Percentiles rank a stretch among this genome's conserved stretches.
Evolutionary conservation across 108 stramenopile genomes (phyloP).

Genomic region (Cylindrotheca fusiformis): DNA sequence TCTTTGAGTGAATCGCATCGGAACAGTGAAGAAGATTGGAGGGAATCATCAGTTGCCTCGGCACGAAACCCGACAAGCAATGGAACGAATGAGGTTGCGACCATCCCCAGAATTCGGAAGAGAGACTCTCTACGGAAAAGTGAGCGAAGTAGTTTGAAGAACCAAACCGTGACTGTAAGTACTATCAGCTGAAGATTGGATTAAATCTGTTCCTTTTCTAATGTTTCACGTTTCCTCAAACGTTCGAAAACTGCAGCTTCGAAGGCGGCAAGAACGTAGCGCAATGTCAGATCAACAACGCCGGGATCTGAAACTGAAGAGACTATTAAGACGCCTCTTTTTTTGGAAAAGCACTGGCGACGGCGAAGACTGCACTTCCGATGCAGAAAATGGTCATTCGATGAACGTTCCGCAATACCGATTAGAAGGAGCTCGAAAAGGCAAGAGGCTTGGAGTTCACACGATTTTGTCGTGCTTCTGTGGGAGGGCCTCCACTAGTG

Average conservation of each 20-base stretch:
- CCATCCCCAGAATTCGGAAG: too few relatives aligned
- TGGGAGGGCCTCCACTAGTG: not conserved
- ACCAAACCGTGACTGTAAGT: too few relatives aligned
- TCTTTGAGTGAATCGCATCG: too few relatives aligned
- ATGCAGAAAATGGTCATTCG: not conserved
- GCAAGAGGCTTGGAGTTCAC: not conserved
- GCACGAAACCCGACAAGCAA: too few relatives aligned
- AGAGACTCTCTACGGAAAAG: too few relatives aligned
- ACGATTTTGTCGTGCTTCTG: slow-evolving; percentile 1
- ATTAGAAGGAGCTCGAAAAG: slow-evolving; percentile 14
- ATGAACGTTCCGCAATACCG: slow-evolving; percentile 23
- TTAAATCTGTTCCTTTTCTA: too few relatives aligned
- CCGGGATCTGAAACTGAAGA: not conserved
- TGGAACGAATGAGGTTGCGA: too few relatives aligned
- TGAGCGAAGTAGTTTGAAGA: too few relatives aligned
- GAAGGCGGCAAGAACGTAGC: not conserved
- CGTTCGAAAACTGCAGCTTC: not conserved
- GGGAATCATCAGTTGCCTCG: too few relatives aligned
- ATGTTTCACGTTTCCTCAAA: not conserved
- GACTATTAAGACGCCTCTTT: not conserved
- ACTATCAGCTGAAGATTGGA: too few relatives aligned
- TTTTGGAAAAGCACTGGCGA: not conserved
- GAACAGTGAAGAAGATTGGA: too few relatives aligned
- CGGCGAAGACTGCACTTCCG: not conserved
- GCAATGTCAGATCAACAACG: slow-evolving; percentile 11